Conservation (phyloP, 2,329 filamentous ascomycete species). For the Pyrenophora seminiperda region DNA sequence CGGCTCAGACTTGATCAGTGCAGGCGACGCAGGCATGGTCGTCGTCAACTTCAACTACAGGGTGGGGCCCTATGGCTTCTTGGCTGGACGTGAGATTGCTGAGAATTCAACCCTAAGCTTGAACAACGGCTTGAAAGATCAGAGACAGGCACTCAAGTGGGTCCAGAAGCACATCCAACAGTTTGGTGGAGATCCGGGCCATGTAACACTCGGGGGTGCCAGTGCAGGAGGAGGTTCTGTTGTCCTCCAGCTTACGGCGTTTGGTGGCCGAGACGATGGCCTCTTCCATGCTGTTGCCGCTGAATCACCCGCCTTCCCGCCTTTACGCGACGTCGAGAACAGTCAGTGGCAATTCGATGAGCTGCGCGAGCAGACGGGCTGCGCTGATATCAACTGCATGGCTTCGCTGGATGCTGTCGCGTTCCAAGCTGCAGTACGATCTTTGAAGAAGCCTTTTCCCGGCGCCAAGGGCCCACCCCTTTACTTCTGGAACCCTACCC, state of each 20-base stretch:
- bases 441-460: constrained; percentile 47
- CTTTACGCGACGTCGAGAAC: constrained; percentile 45
- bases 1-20: constrained; percentile 40
- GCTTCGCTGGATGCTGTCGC: constrained; percentile 41
- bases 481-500: constrained; percentile 52
- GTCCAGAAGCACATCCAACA: constrained; percentile 44
- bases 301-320: constrained; percentile 48
- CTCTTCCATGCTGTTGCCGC: constrained; percentile 45
- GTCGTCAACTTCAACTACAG: constrained; percentile 51
- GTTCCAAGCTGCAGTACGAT: constrained; percentile 47
- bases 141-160: constrained; percentile 45
- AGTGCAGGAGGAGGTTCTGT: constrained; percentile 50
- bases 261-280: constrained; percentile 44
- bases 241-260: constrained; percentile 45
- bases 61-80: constrained; percentile 49
- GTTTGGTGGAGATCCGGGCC: constrained; percentile 49
- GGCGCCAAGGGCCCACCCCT: constrained; percentile 40
- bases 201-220: constrained; percentile 48
- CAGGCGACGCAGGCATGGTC: constrained; percentile 39
- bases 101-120: constrained; percentile 36
- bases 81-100: constrained; percentile 40
- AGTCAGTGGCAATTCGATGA: constrained; percentile 52
- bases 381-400: constrained; percentile 49
- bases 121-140: constrained; percentile 49
- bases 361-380: constrained; percentile 43